Conservation (phyloP, 2,329 filamentous ascomycete genomes). For the Claviceps humidiphila region DNA sequence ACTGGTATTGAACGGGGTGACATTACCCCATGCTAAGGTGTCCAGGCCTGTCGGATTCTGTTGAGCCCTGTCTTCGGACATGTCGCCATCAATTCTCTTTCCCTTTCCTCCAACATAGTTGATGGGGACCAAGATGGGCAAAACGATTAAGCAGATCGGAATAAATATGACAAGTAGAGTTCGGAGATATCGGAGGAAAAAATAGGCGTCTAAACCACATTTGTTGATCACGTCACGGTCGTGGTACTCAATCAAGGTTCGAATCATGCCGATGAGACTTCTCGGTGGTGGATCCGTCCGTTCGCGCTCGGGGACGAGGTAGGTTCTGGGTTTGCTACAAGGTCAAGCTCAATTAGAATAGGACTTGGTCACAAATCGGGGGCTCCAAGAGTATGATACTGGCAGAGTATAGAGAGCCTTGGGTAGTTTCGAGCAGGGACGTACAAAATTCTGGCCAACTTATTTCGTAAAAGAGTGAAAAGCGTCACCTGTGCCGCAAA, state of each 20-base stretch:
- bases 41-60: conserved; percentile 51
- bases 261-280: conserved; percentile 36
- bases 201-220: conserved; percentile 91
- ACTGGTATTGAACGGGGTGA: conserved; percentile 48
- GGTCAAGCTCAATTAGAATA: background rate
- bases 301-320: conserved; percentile 73
- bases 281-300: conserved; percentile 61
- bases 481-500: conserved; percentile 51
- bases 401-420: conserved; percentile 6
- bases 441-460: conserved; percentile 71
- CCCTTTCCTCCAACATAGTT: conserved; percentile 65
- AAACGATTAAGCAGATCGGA: conserved; percentile 61
- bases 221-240: conserved; percentile 82
- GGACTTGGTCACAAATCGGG: background rate
- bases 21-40: conserved; percentile 76
- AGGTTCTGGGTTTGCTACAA: conserved; percentile 65
- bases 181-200: conserved; percentile 79
- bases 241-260: conserved; percentile 52
- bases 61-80: conserved; percentile 12
- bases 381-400: background rate
- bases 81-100: conserved; percentile 30
- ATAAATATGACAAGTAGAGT: conserved; percentile 80
- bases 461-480: conserved; percentile 68
- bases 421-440: conserved; percentile 13
- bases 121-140: conserved; percentile 76